A percentile compares a stretch with the other conserved stretches of the same genome.
phyloP scores from a whole-genome alignment of 495 filamentous ascomycete genomes.

The Penicillium canariense region DNA sequence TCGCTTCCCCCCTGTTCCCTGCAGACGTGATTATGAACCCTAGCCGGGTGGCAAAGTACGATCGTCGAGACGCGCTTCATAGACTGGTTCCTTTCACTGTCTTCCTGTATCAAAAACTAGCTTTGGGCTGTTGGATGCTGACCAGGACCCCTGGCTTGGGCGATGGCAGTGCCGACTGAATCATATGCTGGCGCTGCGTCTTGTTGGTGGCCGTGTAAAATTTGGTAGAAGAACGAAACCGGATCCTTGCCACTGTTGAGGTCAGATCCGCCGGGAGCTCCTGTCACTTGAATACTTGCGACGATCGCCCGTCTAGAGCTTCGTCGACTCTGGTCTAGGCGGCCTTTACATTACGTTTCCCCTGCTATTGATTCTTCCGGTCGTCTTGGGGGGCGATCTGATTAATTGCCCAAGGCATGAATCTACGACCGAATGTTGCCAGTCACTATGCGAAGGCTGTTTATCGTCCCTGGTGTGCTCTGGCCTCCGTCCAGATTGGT shows the following conservation, averaged over 20 bases:
- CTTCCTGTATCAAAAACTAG: not conserved
- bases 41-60: conserved; percentile 11
- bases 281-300: conserved; percentile 14
- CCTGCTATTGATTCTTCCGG: not conserved
- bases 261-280: conserved; percentile 7
- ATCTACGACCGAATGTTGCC: not conserved
- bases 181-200: not conserved
- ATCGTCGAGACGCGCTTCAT: conserved; percentile 5
- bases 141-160: not conserved
- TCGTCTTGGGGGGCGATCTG: no score
- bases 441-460: not conserved
- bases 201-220: not conserved
- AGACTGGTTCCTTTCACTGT: not conserved
- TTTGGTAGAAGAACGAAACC: not conserved
- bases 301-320: conserved; percentile 21
- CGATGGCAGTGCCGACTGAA: not conserved
- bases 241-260: conserved; percentile 7
- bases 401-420: not conserved
- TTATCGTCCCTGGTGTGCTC: not conserved
- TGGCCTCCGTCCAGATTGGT: not conserved
- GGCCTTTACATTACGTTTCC: not conserved
- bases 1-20: not conserved
- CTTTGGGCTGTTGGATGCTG: not conserved
- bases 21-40: not conserved
- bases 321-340: conserved; percentile 4